A percentile compares a stretch with the other conserved stretches of the same genome.
Evolutionary conservation across 768 basidiomycete species (phyloP).

Genomic region (Boletus eberwhitei): DNA sequence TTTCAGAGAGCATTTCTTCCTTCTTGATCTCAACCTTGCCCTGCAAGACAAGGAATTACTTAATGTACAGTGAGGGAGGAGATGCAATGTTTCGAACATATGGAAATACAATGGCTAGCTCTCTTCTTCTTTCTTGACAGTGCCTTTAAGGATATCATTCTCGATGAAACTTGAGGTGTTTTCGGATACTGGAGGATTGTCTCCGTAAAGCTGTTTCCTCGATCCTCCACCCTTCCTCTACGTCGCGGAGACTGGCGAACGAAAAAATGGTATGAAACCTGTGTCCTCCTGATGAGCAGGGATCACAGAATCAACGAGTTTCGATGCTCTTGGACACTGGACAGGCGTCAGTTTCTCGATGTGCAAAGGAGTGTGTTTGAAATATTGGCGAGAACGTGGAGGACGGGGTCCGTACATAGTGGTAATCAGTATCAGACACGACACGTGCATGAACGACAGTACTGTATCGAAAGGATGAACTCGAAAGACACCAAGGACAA

Average conservation of each 20-base stretch:
- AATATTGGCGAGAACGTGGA: not conserved
- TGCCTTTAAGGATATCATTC: not conserved
- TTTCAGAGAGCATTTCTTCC: constrained; percentile 20
- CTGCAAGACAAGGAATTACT: not conserved
- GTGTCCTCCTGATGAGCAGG: not conserved
- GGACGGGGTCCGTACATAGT: no score
- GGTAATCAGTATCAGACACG: not conserved
- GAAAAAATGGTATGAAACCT: not conserved
- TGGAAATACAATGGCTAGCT: not conserved
- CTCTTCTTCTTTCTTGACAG: constrained; percentile 18
- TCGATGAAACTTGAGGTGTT: constrained; percentile 7
- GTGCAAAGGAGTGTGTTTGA: not conserved
- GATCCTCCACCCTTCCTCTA: not conserved
- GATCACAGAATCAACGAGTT: not conserved
- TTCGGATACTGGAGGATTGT: constrained; percentile 8
- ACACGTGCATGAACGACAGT: not conserved
- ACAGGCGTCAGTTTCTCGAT: not conserved
- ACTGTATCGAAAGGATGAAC: constrained; percentile 5
- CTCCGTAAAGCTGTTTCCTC: constrained; percentile 3
- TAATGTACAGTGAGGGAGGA: not conserved
- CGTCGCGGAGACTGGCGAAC: not conserved
- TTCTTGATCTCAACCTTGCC: constrained; percentile 14
- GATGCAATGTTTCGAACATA: not conserved
- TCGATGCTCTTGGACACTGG: constrained; percentile 7
- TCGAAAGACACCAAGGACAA: constrained; percentile 6